Evolutionary conservation across 177 flowering plant genomes (phyloP).

Genomic region (Vitis hybrid): DNA sequence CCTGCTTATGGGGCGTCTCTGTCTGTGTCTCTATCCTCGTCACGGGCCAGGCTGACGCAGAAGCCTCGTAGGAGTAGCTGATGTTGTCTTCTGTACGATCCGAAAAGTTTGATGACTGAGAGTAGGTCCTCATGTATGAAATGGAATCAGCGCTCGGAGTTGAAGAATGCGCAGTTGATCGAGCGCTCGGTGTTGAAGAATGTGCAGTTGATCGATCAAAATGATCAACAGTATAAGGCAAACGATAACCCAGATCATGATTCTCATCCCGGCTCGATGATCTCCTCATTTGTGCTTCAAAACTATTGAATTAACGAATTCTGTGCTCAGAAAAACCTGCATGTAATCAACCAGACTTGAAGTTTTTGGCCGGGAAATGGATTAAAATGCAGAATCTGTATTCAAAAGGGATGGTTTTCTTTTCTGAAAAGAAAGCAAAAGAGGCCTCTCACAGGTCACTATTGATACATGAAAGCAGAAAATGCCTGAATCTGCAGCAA

Average conservation of each 20-base stretch:
- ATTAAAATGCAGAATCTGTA: conserved; percentile 7
- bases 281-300: conserved; percentile 40
- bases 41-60: conserved; percentile 49
- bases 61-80: conserved; percentile 49
- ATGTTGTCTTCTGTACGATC: conserved; percentile 60
- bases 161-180: conserved; percentile 35
- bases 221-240: conserved; percentile 23
- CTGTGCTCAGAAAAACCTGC: conserved; percentile 12
- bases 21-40: conserved; percentile 1
- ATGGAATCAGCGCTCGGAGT: conserved; percentile 54
- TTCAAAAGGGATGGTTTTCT: conserved; percentile 1
- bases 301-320: background rate
- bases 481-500: conserved; percentile 12
- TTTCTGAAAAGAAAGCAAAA: conserved; percentile 17
- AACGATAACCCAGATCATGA: conserved; percentile 40
- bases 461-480: conserved; percentile 5
- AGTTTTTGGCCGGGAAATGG: conserved; percentile 7
- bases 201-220: conserved; percentile 47
- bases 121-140: conserved; percentile 58
- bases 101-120: conserved; percentile 67
- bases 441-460: conserved; percentile 15
- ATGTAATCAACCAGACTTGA: conserved; percentile 5
- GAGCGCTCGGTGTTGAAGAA: conserved; percentile 42
- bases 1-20: conserved; percentile 13
- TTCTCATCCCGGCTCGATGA: conserved; percentile 35